Evolutionary conservation across 176 grass and related monocot species (phyloP).

Genomic region (Oryza glaberrima): DNA sequence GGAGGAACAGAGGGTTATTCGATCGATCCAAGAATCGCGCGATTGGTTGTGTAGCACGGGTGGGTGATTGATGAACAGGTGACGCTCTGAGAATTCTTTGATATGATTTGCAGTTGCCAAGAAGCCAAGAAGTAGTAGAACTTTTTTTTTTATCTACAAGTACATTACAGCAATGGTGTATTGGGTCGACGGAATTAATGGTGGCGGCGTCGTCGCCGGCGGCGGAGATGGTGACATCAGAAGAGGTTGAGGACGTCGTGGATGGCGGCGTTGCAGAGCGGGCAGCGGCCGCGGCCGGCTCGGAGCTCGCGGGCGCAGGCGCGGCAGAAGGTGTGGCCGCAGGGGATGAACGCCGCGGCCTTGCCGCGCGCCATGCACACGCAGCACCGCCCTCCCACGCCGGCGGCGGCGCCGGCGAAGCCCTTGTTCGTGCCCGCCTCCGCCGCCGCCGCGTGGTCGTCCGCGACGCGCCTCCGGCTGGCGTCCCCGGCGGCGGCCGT

Average conservation of each 20-base stretch:
- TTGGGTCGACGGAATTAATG: not conserved
- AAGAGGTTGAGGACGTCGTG: conserved; percentile 87
- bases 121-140: not conserved
- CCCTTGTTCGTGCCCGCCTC: not conserved
- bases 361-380: conserved; percentile 78
- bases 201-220: not conserved
- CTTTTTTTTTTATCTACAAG: not conserved
- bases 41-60: not conserved
- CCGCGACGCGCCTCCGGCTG: conserved; percentile 36
- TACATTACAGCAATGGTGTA: not conserved
- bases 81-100: not conserved
- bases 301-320: conserved; percentile 71
- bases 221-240: conserved; percentile 5
- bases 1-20: not conserved
- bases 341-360: conserved; percentile 80
- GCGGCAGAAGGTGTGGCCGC: conserved; percentile 96
- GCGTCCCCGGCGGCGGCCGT: not conserved
- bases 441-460: not conserved
- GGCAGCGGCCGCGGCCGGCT: conserved; percentile 69
- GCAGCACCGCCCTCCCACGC: conserved; percentile 58
- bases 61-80: not conserved
- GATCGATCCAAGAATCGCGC: not conserved
- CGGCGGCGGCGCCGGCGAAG: not conserved
- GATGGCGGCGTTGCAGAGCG: conserved; percentile 82
- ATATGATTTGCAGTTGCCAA: not conserved